Conservation (phyloP, 805 yeast genomes). For the Phaffomyces antillensis region DNA sequence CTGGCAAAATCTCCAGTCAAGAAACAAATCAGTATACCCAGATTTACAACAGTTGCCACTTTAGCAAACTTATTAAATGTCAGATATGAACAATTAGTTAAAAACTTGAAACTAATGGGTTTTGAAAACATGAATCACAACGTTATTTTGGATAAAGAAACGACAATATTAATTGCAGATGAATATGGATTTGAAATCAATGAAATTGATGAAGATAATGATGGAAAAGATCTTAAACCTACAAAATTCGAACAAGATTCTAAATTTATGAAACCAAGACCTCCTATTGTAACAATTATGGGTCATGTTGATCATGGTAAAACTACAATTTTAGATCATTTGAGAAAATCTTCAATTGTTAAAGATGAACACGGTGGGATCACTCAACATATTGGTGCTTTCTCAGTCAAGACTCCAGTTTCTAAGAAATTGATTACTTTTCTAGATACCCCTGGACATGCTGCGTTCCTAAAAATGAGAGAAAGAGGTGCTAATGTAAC, state of each 20-base stretch:
- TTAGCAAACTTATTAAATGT: conserved; percentile 66
- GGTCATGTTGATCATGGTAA: conserved; percentile 99
- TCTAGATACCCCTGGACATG: conserved; percentile 96
- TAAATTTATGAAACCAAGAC: conserved; percentile 50
- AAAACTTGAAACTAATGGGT: conserved; percentile 59
- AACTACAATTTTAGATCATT: conserved; percentile 83
- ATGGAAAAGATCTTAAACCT: conserved; percentile 46
- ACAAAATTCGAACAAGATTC: conserved; percentile 38
- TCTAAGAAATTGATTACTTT: conserved; percentile 78
- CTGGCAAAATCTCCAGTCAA: conserved; percentile 3
- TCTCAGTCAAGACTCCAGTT: conserved; percentile 72
- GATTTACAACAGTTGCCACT: conserved; percentile 72
- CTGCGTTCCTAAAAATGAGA: conserved; percentile 93
- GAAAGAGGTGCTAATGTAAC: conserved; percentile 94
- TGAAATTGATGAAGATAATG: conserved; percentile 21
- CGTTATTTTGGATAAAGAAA: conserved; percentile 78
- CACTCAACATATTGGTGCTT: conserved; percentile 97
- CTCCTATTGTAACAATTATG: conserved; percentile 96
- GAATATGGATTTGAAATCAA: conserved; percentile 69
- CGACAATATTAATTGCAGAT: conserved; percentile 79
- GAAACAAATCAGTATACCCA: conserved; percentile 45
- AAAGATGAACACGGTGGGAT: conserved; percentile 91
- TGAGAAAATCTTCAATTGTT: conserved; percentile 80
- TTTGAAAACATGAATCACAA: conserved; percentile 63
- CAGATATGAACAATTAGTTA: conserved; percentile 52